Percentiles rank a stretch among this genome's conserved stretches.
Conservation (phyloP, 192 early-diverging fungal genomes). For the Podila verticillata region DNA sequence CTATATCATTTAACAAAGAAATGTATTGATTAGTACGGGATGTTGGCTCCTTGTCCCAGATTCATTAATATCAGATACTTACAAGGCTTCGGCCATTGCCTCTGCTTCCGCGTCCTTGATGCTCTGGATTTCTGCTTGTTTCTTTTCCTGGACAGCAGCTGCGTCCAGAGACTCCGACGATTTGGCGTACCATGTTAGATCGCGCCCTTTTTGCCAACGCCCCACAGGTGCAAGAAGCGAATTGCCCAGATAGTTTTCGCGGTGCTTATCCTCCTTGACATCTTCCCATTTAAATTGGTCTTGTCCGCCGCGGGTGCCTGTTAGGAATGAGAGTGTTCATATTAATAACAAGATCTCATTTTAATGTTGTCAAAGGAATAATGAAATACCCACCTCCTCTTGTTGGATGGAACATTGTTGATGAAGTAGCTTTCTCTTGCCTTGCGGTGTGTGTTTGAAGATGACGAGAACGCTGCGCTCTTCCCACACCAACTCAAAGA, state of each 20-base stretch:
- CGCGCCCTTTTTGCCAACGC: conserved; percentile 71
- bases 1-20: conserved; percentile 17
- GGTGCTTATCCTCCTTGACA: conserved; percentile 73
- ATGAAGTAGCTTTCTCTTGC: not conserved
- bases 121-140: conserved; percentile 55
- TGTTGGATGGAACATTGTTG: conserved; percentile 49
- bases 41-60: not conserved
- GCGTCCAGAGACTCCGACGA: conserved; percentile 38
- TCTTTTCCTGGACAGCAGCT: conserved; percentile 11
- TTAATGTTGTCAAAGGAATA: not conserved
- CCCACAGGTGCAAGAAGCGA: conserved; percentile 83
- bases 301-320: conserved; percentile 53
- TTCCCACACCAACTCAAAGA: too few species aligned
- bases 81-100: conserved; percentile 68
- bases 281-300: conserved; percentile 70
- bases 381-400: conserved; percentile 26
- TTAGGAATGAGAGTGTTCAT: not conserved
- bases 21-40: not conserved
- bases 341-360: not conserved
- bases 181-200: conserved; percentile 81
- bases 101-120: conserved; percentile 71
- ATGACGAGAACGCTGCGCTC: not conserved
- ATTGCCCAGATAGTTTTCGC: conserved; percentile 89
- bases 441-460: not conserved
- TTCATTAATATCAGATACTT: conserved; percentile 4